Base-by-base conservation (phyloP, 2,329 filamentous ascomycete species). In the Helotiales sp. region DNA sequence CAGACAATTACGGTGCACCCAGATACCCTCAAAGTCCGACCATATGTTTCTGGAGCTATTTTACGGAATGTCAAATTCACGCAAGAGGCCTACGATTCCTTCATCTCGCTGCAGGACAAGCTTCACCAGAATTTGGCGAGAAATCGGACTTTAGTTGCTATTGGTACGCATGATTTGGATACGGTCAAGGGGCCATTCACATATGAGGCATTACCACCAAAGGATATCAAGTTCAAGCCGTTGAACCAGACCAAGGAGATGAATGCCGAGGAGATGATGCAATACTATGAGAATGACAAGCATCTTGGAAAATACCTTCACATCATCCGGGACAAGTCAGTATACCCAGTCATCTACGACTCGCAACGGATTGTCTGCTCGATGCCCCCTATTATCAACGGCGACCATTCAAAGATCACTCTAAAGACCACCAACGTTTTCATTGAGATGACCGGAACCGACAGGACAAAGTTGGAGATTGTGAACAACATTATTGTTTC, bases 21-120 rank as follows among this genome's bases (percentile, higher is more conserved):
- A 77, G 85, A 87, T 64, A 97, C 93, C 34, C 85, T 85, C 65
- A 87, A 89, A 79, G 89, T 99, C 74, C 89, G 96, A 59, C 95
- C 94, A 47, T 92, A 96, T 72, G 91, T 97, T 71, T 93, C 95
- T 17, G 93, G 91, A 69, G 93, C 95, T 57, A 92, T 99, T 72
- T 84, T 99, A 70, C 90, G 96, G 73, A 92, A 93, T 78, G 87
- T 99, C 83, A 93, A 90, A 76, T 98, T 99, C 85, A 94, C 92
- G 74, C 86, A 96, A 82, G 92, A 90, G 73, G 87, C 91, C 72
- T 99, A 99, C 80, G 93, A 97, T 74, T 97, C 93, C 77, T 99
- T 99, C 91, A 99, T 99, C 78, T 88, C 91, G 65, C 86, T 99
- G 57, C 96, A 99, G 83, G 96, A 99, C 82, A 99, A 99, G 84